phyloP scores from a whole-genome alignment of 2,329 filamentous ascomycete genomes.

The Cladosporium sp. region DNA sequence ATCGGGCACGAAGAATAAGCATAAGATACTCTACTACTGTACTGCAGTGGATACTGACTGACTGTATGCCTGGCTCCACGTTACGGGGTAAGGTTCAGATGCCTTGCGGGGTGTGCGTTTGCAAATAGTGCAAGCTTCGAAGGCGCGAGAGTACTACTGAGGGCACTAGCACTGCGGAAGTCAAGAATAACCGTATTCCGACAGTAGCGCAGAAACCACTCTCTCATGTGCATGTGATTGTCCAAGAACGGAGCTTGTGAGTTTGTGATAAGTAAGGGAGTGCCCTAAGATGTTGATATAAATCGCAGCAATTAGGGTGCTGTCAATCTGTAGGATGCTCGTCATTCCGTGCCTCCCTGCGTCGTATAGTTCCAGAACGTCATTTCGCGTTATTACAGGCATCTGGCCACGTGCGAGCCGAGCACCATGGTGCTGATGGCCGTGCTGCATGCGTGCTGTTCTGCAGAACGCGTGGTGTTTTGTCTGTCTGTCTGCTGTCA shows the following conservation, averaged over 20 bases:
- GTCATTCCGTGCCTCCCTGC: background rate
- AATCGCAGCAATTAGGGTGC: background rate
- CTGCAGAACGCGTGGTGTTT: background rate
- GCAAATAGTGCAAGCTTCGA: background rate
- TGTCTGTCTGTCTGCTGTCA: background rate
- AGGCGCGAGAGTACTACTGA: too few species aligned
- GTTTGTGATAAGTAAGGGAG: background rate
- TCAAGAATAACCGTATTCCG: background rate
- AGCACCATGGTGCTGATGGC: background rate
- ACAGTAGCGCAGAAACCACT: background rate
- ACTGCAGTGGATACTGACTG: background rate
- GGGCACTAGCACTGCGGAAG: background rate
- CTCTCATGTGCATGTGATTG: background rate
- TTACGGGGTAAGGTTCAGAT: background rate
- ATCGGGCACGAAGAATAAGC: background rate
- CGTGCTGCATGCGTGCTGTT: background rate
- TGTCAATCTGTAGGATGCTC: background rate
- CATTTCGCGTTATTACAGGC: background rate
- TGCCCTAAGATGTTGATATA: background rate
- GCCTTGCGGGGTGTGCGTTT: background rate
- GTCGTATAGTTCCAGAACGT: background rate
- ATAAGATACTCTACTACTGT: background rate
- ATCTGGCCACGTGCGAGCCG: background rate
- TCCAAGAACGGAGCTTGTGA: background rate
- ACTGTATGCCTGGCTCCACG: background rate